Percentiles rank a stretch among this genome's conserved stretches.
phyloP scores from a whole-genome alignment of 2,329 filamentous ascomycete species.

The Colletotrichum sp. region DNA sequence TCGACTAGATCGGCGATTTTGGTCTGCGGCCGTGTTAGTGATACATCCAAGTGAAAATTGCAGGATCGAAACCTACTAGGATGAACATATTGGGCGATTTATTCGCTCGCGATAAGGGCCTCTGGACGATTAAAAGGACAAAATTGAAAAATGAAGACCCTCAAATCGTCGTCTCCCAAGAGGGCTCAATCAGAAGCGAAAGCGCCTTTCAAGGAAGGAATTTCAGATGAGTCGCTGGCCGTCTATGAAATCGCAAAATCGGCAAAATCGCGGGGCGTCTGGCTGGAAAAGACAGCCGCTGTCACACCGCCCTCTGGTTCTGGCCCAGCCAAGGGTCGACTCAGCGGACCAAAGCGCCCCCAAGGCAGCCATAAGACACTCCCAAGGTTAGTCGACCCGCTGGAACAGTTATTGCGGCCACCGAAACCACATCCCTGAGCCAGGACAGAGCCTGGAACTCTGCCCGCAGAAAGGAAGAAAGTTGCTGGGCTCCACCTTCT shows the following conservation, averaged over 20 bases:
- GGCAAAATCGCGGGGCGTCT: conserved; percentile 14
- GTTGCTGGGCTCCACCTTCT: conserved; percentile 9
- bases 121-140: background rate
- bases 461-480: background rate
- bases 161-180: background rate
- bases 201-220: background rate
- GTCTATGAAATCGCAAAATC: background rate
- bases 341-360: background rate
- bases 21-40: conserved; percentile 60
- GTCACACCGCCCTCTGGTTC: conserved; percentile 7
- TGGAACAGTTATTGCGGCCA: conserved; percentile 15
- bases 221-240: background rate
- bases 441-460: background rate
- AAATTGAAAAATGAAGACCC: background rate
- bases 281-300: background rate
- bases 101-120: background rate
- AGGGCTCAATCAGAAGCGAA: background rate
- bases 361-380: background rate
- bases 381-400: background rate
- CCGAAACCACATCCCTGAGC: background rate
- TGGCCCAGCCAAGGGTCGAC: background rate
- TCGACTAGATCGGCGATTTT: conserved; percentile 95
- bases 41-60: background rate
- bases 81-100: conserved; percentile 51
- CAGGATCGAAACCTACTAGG: conserved; percentile 40